phyloP scores from a whole-genome alignment of 2,329 filamentous ascomycete genomes.

The Monosporascus sp. region DNA sequence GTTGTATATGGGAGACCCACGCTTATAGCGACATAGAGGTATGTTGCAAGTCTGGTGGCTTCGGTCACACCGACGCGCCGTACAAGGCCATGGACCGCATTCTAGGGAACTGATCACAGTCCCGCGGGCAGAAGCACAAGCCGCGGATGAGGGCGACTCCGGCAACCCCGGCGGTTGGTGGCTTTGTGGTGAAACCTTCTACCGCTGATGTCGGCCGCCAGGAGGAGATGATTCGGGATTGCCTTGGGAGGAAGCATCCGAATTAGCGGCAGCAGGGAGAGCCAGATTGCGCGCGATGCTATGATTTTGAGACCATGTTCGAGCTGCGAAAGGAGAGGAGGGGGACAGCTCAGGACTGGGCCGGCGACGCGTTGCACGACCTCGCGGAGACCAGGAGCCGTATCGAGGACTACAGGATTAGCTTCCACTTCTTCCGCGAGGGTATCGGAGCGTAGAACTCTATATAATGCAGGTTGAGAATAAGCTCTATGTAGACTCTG shows the following conservation, averaged over 20 bases:
- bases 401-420: conserved; percentile 5
- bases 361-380: conserved; percentile 6
- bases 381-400: conserved; percentile 1
- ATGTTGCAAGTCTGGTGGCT: conserved; percentile 1
- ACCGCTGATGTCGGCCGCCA: neutral
- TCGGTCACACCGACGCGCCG: neutral
- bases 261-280: neutral
- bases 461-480: neutral
- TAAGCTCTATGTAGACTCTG: no score
- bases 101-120: neutral
- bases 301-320: conserved; percentile 2
- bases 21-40: conserved; percentile 3
- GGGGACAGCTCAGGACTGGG: neutral
- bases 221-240: neutral
- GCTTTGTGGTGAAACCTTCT: neutral
- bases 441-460: neutral
- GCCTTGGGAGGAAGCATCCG: neutral
- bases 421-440: neutral
- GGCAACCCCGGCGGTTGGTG: neutral
- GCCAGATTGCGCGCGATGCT: neutral
- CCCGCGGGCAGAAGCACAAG: neutral
- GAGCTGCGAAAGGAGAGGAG: neutral
- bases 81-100: conserved; percentile 1
- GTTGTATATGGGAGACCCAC: conserved; percentile 1
- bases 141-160: neutral